Conservation (phyloP, 176 grass and related monocot genomes). For the Olyra latifolia region DNA sequence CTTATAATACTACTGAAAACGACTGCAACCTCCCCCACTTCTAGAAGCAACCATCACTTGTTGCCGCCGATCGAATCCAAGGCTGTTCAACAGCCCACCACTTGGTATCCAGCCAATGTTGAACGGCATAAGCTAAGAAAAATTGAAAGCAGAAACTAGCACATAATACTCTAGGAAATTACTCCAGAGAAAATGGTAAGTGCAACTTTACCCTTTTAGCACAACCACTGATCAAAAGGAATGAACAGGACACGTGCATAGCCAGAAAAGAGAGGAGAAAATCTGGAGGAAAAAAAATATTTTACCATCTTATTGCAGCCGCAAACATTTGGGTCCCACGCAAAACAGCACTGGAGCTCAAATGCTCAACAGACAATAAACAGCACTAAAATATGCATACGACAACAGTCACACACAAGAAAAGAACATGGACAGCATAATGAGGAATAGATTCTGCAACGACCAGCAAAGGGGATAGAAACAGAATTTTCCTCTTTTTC, state of each 20-base stretch:
- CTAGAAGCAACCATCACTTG: no score
- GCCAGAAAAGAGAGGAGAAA: neutral
- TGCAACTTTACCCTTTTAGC: neutral
- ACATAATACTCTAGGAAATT: no score
- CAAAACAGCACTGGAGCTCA: neutral
- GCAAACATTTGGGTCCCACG: neutral
- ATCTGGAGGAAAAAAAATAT: neutral
- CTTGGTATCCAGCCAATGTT: no score
- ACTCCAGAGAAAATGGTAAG: neutral
- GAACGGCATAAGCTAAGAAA: no score
- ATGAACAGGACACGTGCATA: neutral
- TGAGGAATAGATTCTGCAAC: constrained; percentile 45
- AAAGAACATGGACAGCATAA: constrained; percentile 20
- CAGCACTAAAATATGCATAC: neutral
- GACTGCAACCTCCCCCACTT: no score
- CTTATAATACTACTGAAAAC: no score
- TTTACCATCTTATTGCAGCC: neutral
- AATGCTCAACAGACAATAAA: neutral
- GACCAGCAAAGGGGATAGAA: neutral
- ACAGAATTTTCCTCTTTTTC: neutral
- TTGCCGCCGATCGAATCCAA: no score
- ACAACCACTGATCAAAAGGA: neutral
- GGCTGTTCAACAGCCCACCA: no score
- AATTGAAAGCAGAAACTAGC: no score
- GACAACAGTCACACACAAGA: neutral